phyloP scores from a whole-genome alignment of 306 rosid species.

The Pyrus communis region DNA sequence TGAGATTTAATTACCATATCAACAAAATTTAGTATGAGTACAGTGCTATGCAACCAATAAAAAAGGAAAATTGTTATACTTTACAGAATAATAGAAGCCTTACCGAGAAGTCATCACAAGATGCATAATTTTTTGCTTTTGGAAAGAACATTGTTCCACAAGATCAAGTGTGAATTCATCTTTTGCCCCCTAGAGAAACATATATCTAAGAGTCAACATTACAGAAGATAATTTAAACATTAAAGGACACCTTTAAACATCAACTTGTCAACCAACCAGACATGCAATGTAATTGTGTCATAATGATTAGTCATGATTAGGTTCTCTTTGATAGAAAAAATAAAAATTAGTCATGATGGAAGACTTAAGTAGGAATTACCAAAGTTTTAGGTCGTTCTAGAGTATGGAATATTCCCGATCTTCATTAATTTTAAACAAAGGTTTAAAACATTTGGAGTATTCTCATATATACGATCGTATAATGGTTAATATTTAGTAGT shows the following conservation, averaged over 20 bases:
- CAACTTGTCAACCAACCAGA: background rate
- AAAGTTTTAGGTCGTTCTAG: too few species aligned
- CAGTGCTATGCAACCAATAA: background rate
- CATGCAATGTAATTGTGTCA: background rate
- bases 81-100: conserved; percentile 18
- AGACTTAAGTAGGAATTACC: too few species aligned
- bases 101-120: conserved; percentile 91
- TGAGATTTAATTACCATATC: background rate
- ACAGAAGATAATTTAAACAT: background rate
- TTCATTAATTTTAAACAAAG: too few species aligned
- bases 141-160: conserved; percentile 93
- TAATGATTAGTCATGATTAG: background rate
- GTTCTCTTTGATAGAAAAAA: too few species aligned
- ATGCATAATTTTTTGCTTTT: conserved; percentile 91
- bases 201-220: conserved; percentile 1
- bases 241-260: background rate
- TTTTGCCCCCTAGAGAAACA: conserved; percentile 53
- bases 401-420: too few species aligned
- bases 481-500: too few species aligned
- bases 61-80: background rate
- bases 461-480: too few species aligned
- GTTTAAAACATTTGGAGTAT: too few species aligned
- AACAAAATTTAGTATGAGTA: background rate
- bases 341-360: too few species aligned
- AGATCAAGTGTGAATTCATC: conserved; percentile 97